Evolutionary conservation across 148 eudicot genomes (phyloP), one percentile per base, ranked within the genome.

Genomic region (Diospyros kaki): DNA sequence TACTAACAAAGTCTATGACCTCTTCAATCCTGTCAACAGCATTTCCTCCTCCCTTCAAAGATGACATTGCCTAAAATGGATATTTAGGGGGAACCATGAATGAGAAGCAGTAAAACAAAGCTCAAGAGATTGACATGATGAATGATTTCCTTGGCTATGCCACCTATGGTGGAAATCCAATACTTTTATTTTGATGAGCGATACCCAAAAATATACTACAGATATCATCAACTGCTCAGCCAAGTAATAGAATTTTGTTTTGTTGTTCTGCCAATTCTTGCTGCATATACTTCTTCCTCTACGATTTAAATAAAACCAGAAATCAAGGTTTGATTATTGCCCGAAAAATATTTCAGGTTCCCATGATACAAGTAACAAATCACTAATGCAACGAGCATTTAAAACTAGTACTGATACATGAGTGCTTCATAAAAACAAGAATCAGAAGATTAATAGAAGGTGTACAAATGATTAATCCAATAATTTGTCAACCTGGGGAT

Each of bases 1-100:
- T 85, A 75, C 83, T 90, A 52, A 89, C 84, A 80, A 78, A 84
- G 67, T 90, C 97, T 71, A 89, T 78, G 41, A 86, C 89, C 65
- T 90, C 90, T 64, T 89, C 99, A 77, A 87, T 86, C 82, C 84
- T 84, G 76, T 85, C 85, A 69, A 75, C 38, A 8, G 78, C 62
- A 75, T 82, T 84, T 62, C 66, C 86, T 42, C 73, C 89, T 72
- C 68, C 81, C 72, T 85, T 84, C 40, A 88, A 74, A 54, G 96
- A 83, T 51, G 91, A 79, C 65, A 89, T 82, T 46, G 97, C 98
- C 98, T 95, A 72, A 42, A 12, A 70, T 9, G 78, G 17, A 64
- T 64, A 73, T 41, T 13, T 74, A 69, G 55, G 48, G 54, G 71
- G 70, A 74, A 40, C 71, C 46, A 39, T 54, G 28, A 18, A 59